Base-by-base conservation (phyloP, 2,329 filamentous ascomycete species). In the Colletotrichum sp. region DNA sequence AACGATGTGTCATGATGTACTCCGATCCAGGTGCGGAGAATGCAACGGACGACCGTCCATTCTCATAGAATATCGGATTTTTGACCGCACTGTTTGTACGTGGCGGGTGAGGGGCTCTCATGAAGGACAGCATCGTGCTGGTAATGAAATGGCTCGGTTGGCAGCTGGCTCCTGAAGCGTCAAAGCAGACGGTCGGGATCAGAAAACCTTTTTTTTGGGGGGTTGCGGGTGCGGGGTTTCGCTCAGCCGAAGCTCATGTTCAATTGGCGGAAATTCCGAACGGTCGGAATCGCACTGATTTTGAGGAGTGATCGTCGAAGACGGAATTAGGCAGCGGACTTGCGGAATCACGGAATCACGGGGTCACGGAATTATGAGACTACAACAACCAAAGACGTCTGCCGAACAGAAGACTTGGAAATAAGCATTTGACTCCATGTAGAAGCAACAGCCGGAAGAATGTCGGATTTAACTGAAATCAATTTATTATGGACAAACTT, bases 61-160 rank as follows among this genome's bases (percentile, higher is more conserved):
- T 51, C 55, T 79, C 78, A 70, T 77, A 79, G 8, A 73, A 29
- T 51, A 79, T 69, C 21, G 77, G 77, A 36, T 77, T 77, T 13
- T 77, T 71, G 13, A 59, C 27, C 11, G 77, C 76, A 51, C 66
- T 74, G 31, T 70, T 67, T 5, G 72, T 73, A 33, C 70, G 73
- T 6, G 74, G 76, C 6, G 77, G 77, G 27, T 33, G 11, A 8
- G 75, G 27, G 5, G 63, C 62, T 29, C 78, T 73, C 31, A 78
- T 66, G 57, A 79, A 78, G 24, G 77, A 69, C 27, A 79, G 70
- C 77, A 78, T 78, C 27, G 61, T 75, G 38, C 24, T 27, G 34
- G 43, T 21, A 21, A 51, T n/a, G 21, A 51, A 51, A 12, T 13
- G 11, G 43, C 43, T 21, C n/a, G 43, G 6, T 21, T 51, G 43